These are phyloP conservation scores for Xylariaceae sp. DNA, from an alignment of 2,329 filamentous ascomycete genomes.

Conservation along the genomic window DNA sequence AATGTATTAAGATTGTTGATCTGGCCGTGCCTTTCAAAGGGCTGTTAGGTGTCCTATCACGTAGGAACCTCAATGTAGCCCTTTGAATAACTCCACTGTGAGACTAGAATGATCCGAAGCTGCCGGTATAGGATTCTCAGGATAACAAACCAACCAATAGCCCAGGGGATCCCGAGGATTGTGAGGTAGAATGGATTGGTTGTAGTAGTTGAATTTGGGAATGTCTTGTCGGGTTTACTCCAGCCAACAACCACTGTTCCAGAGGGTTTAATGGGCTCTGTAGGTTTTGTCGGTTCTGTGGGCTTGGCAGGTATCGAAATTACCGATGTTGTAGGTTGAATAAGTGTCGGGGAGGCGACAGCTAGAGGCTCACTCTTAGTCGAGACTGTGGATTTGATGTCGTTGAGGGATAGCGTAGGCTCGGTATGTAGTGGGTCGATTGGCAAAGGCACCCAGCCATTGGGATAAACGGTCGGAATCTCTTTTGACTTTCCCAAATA, in stretches of 20 bases:
- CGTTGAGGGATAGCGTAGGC: background rate
- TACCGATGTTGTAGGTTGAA: background rate
- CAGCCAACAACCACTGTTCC: background rate
- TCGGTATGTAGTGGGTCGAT: background rate
- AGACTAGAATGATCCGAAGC: background rate
- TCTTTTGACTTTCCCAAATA: conserved; percentile 10
- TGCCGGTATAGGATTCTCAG: conserved; percentile 6
- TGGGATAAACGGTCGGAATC: conserved; percentile 1
- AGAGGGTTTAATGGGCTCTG: background rate
- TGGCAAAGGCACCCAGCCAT: conserved; percentile 2
- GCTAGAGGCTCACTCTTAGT: background rate
- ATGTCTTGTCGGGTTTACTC: background rate
- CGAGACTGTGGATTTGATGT: too few relatives aligned
- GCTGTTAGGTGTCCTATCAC: too few relatives aligned
- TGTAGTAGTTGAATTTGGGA: background rate
- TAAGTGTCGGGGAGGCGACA: background rate
- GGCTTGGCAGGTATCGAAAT: background rate
- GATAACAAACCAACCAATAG: conserved; percentile 10
- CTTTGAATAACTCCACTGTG: conserved; percentile 3
- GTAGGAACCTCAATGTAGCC: background rate
- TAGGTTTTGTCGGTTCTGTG: background rate
- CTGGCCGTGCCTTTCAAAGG: too few relatives aligned
- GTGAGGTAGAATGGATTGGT: conserved; percentile 7
- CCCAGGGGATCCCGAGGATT: conserved; percentile 1
- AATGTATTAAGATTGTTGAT: too few relatives aligned